These are phyloP conservation scores for Cudoniella acicularis DNA, from an alignment of 495 filamentous ascomycete species.

Conservation along the genomic window DNA sequence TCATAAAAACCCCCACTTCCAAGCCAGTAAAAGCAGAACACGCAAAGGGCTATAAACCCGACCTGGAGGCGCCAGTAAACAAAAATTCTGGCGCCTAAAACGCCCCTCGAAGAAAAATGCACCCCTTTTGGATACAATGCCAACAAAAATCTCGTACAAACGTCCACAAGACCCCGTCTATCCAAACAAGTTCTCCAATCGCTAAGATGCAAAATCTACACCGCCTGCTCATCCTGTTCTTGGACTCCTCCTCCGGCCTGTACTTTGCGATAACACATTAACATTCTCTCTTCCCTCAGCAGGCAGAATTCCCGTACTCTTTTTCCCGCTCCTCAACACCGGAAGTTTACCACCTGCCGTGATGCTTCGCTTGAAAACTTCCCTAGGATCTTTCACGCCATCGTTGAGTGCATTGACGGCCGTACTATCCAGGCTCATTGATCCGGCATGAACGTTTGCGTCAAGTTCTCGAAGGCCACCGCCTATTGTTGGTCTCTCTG, in stretches of 20 bases:
- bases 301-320: constrained; percentile 37
- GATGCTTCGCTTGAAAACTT: constrained; percentile 45
- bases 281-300: constrained; percentile 60
- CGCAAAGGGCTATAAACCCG: too few relatives aligned
- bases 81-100: too few relatives aligned
- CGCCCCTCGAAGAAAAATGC: too few relatives aligned
- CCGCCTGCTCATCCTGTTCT: constrained; percentile 20
- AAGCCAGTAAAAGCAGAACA: too few relatives aligned
- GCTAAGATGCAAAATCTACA: not conserved
- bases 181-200: too few relatives aligned
- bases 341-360: constrained; percentile 36
- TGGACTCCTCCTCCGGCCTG: constrained; percentile 49
- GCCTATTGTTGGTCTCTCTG: constrained; percentile 33
- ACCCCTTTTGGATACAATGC: too few relatives aligned
- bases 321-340: constrained; percentile 42
- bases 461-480: constrained; percentile 54
- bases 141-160: too few relatives aligned
- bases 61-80: too few relatives aligned
- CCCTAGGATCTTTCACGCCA: constrained; percentile 29
- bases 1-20: too few relatives aligned
- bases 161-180: too few relatives aligned
- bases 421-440: constrained; percentile 24
- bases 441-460: constrained; percentile 44
- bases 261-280: constrained; percentile 35
- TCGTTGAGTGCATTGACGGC: constrained; percentile 5